Conservation (phyloP, 352 stramenopile genomes). For the Globisporangium uncinulatum region DNA sequence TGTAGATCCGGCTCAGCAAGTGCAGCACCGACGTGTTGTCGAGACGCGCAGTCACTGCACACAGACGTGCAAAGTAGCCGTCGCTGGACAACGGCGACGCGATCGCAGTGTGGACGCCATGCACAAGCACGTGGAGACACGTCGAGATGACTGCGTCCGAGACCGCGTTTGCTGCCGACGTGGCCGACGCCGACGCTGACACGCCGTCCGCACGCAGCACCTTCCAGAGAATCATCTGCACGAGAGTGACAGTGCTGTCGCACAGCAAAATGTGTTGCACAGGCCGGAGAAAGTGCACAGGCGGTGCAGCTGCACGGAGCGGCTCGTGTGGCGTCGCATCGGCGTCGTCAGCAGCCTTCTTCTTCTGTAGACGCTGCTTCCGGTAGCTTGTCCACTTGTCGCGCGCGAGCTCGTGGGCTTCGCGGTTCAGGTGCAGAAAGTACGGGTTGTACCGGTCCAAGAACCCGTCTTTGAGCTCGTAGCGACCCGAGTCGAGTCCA, state of each 20-base stretch:
- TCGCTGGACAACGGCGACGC: constrained; percentile 13
- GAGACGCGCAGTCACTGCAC: constrained; percentile 21
- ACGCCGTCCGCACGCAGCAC: constrained; percentile 27
- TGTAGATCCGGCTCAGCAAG: constrained; percentile 46
- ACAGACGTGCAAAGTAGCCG: constrained; percentile 52
- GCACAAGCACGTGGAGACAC: constrained; percentile 71
- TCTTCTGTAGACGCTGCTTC: constrained; percentile 37
- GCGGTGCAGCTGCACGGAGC: constrained; percentile 25
- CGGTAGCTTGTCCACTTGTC: constrained; percentile 79
- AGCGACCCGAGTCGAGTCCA: constrained; percentile 72
- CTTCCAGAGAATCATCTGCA: constrained; percentile 66
- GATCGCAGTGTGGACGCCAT: constrained; percentile 61
- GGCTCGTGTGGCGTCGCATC: constrained; percentile 30
- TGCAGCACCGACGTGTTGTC: constrained; percentile 42
- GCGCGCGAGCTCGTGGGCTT: constrained; percentile 74
- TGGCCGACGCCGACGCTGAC: constrained; percentile 11
- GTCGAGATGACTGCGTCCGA: constrained; percentile 84
- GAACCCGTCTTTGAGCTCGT: constrained; percentile 67
- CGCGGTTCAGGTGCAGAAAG: constrained; percentile 79
- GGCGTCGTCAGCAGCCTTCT: constrained; percentile 9
- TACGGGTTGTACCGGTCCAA: constrained; percentile 85
- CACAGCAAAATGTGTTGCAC: constrained; percentile 64
- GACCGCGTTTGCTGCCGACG: constrained; percentile 27
- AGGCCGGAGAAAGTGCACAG: constrained; percentile 46
- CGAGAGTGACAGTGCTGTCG: constrained; percentile 55